Evolutionary conservation across 768 basidiomycete genomes (phyloP).

Genomic region (Termitomyces sp.): DNA sequence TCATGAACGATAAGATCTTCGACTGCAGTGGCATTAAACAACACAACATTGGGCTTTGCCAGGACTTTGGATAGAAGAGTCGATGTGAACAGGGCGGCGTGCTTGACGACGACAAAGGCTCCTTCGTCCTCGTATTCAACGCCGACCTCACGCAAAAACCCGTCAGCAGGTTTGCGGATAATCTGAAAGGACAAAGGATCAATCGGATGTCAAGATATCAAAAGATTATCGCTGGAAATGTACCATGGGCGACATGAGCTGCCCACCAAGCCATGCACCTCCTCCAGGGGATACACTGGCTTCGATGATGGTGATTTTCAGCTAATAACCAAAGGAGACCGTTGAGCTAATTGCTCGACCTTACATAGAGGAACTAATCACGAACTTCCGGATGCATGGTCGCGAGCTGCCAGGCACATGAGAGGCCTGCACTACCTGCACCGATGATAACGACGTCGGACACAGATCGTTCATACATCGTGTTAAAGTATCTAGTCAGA

Average conservation of each 20-base stretch:
- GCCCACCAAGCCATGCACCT: slow-evolving; percentile 77
- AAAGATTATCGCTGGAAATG: neutral
- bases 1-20: slow-evolving; percentile 74
- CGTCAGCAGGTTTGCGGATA: slow-evolving; percentile 74
- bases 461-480: slow-evolving; percentile 71
- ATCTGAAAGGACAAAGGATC: slow-evolving; percentile 40
- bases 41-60: slow-evolving; percentile 65
- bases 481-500: slow-evolving; percentile 60
- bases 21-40: slow-evolving; percentile 80
- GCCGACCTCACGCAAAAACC: slow-evolving; percentile 66
- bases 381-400: slow-evolving; percentile 62
- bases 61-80: slow-evolving; percentile 72
- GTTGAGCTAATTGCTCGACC: neutral
- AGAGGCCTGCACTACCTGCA: slow-evolving; percentile 67
- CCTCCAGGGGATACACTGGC: slow-evolving; percentile 80
- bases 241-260: slow-evolving; percentile 80
- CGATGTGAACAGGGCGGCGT: slow-evolving; percentile 79
- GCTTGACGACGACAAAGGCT: slow-evolving; percentile 75
- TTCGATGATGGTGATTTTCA: slow-evolving; percentile 62
- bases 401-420: slow-evolving; percentile 73
- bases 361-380: slow-evolving; percentile 1
- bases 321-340: slow-evolving; percentile 21
- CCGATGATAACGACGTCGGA: slow-evolving; percentile 80
- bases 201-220: neutral
- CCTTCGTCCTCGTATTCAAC: slow-evolving; percentile 81